Base-by-base conservation (phyloP, 768 basidiomycete genomes). In the Boletus rubescentipes region DNA sequence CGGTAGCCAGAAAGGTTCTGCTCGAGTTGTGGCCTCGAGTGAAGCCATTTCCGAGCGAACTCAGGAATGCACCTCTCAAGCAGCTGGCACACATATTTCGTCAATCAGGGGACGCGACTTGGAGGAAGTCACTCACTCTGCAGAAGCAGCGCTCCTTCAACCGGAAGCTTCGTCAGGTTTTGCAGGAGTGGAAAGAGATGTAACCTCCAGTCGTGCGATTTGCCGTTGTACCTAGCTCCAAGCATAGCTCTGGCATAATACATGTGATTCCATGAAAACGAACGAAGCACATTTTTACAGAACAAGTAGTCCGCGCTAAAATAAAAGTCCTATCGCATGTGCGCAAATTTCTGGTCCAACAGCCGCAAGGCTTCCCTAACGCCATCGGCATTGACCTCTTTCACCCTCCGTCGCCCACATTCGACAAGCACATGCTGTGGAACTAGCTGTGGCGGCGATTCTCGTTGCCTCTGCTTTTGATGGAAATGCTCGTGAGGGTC, bases 361-460 rank as follows among this genome's bases (percentile, higher is more conserved):
- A 93, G 67, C 54, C 85, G 83, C 21, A 93, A 70, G 7, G 90
- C 91, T 58, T 91, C 87, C 47, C 76, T 81, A 29, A 93, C 87
- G 16, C 83, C 87, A 52, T 87, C 86, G 16, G 83, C 75, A 55
- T 82, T 81, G 14, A 93, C 91, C 65, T 87, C 83, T 21, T 82
- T 80, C 42, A 89, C 68, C 43, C 66, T 73, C 53, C 80, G 77
- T 46, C 77, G 80, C n/a, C 85, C 85, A 66, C 86, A 88, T 55
- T 78, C 77, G 36, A 85, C 68, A 37, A 84, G 69, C 8, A 86
- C 74, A 39, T 87, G 84, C 55, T 86, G 79, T 3, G 85, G 83
- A 4, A 82, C 82, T 29, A 86, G 73, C 44, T 70, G 76, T 5
- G 80, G 79, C 5, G 84, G 79, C 11, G 80, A 72, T 29, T 72